These are phyloP conservation scores for Chytriomyces sp. DNA, from an alignment of 192 early-diverging fungal species.

Conservation along the genomic window DNA sequence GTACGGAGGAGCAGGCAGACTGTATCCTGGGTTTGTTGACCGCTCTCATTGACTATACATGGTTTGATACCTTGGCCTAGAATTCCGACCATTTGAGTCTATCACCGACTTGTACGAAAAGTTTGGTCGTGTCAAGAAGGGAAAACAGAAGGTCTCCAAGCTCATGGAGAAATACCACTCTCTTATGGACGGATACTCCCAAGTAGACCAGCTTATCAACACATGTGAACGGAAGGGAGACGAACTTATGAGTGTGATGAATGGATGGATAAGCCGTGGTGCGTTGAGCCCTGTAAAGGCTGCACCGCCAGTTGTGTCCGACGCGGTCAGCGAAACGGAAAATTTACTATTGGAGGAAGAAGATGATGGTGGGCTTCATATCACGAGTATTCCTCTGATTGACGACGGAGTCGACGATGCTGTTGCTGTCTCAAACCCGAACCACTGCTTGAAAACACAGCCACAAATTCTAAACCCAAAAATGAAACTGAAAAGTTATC, in stretches of 20 bases:
- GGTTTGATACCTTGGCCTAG: background rate
- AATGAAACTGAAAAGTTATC: conserved; percentile 78
- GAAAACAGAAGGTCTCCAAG: conserved; percentile 45
- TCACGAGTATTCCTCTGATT: background rate
- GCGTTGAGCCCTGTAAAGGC: conserved; percentile 8
- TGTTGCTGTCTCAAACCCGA: background rate
- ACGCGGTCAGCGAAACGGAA: background rate
- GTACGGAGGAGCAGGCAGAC: conserved; percentile 49
- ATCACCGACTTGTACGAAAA: conserved; percentile 52
- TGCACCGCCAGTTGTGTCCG: background rate
- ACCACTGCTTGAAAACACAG: conserved; percentile 58
- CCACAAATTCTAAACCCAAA: conserved; percentile 60
- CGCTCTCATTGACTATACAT: background rate
- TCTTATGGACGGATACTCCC: conserved; percentile 64
- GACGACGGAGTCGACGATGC: background rate
- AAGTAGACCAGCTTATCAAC: conserved; percentile 61
- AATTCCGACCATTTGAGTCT: conserved; percentile 61
- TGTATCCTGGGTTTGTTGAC: conserved; percentile 48
- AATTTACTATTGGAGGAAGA: background rate
- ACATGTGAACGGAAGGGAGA: conserved; percentile 60
- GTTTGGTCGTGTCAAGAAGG: conserved; percentile 56
- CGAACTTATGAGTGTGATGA: conserved; percentile 49
- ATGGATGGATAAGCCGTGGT: conserved; percentile 50
- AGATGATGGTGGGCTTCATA: conserved; percentile 14
- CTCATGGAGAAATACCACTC: conserved; percentile 57